Evolutionary conservation across 176 grass and related monocot genomes (phyloP).

Genomic region (barley (Hordeum vulgare)): DNA sequence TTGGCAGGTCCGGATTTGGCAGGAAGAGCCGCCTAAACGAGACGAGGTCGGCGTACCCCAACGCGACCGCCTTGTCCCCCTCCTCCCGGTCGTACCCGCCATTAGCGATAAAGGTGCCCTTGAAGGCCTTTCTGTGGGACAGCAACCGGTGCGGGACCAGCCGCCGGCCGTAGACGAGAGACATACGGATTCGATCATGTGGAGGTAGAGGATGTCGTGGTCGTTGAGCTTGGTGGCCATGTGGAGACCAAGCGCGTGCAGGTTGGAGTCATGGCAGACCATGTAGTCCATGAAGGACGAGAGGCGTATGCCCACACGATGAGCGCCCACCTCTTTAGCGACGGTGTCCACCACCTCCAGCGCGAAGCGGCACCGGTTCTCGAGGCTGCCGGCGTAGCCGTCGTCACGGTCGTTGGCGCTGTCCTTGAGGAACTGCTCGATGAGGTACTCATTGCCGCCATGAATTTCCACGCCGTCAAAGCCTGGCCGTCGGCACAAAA

Average conservation of each 20-base stretch:
- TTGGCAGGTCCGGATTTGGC: neutral
- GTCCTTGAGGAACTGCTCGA: conserved; percentile 29
- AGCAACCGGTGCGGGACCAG: neutral
- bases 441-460: neutral
- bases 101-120: neutral
- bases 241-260: neutral
- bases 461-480: conserved; percentile 15
- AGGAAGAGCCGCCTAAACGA: neutral
- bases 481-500: neutral
- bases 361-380: conserved; percentile 8
- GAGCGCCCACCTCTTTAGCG: neutral
- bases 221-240: neutral
- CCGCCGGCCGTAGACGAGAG: neutral
- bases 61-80: neutral
- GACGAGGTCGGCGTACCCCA: neutral
- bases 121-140: neutral
- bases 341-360: neutral
- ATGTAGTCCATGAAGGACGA: neutral
- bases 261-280: neutral
- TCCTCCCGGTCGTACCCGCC: conserved; percentile 16
- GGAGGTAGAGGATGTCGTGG: neutral
- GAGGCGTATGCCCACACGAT: neutral
- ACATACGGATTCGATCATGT: neutral
- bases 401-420: neutral
- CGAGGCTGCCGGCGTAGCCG: neutral